Base-by-base conservation (phyloP, 2,329 filamentous ascomycete species). In the Fusarium burgessii region DNA sequence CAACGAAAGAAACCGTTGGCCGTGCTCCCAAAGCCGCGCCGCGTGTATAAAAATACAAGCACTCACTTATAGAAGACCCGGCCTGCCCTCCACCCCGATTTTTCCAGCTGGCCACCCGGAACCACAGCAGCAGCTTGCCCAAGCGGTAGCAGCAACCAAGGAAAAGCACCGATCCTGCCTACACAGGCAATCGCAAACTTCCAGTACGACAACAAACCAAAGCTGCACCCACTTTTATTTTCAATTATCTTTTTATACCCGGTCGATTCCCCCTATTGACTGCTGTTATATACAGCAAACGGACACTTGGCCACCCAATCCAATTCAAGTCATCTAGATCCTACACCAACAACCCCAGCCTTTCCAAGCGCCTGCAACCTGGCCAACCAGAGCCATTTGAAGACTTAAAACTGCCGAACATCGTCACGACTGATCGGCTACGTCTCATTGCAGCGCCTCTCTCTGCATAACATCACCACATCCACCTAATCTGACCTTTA, bases 41-140 rank as follows among this genome's bases (percentile, higher is more conserved):
- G 75, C 80, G 80, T 82, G 81, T 83, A 83, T 83, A 83, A 83
- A 83, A 83, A 80, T 82, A 81, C 79, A 82, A 76, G 78, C 76
- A 79, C 77, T 79, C 79, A 81, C 80, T 81, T 82, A 83, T 82
- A 82, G 80, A 82, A 81, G 80, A 79, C 78, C 79, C 66, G 78
- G 79, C 80, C 79, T 81, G 81, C 81, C 81, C 81, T 82, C 81
- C 81, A 80, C 80, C 79, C 78, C 77, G 73, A 78, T 81, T 81
- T 78, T 78, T 74, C 78, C 78, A 76, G 66, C 71, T 74, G 71
- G 72, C 72, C 74, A 71, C 66, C 71, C 60, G 68, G 72, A 67
- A 75, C 68, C 72, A 71, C 74, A 71, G 66, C 66, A 72, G 64
- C 64, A 72, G 51, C 61, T 66, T 66, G 62, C 70, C 70, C 59